Conservation (phyloP, 2,329 filamentous ascomycete genomes). For the Sclerotinia sclerotiorum region DNA sequence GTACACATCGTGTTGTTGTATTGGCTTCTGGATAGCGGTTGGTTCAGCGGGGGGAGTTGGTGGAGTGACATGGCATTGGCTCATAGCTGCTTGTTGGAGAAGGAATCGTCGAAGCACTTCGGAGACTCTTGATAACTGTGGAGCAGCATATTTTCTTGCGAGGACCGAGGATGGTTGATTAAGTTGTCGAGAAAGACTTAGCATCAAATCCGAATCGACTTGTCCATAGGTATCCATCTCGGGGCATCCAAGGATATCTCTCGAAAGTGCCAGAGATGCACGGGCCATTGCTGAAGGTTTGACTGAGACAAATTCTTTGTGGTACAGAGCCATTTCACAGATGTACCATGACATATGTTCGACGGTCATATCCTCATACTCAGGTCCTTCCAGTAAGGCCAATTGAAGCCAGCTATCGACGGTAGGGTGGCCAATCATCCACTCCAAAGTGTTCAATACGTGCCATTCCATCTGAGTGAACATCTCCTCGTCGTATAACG, state of each 20-base stretch:
- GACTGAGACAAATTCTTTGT: constrained; percentile 93
- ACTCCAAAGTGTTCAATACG: constrained; percentile 93
- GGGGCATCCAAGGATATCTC: constrained; percentile 79
- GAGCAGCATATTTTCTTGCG: constrained; percentile 66
- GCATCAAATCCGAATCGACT: constrained; percentile 65
- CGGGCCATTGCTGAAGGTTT: constrained; percentile 88
- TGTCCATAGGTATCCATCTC: constrained; percentile 72
- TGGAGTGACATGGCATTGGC: constrained; percentile 55
- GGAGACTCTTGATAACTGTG: constrained; percentile 64
- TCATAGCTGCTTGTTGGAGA: constrained; percentile 57
- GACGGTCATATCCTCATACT: constrained; percentile 75
- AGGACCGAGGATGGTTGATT: constrained; percentile 67
- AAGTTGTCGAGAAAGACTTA: constrained; percentile 55
- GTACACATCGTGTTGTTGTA: constrained; percentile 51
- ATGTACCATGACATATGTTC: constrained; percentile 96
- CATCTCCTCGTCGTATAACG: constrained; percentile 98
- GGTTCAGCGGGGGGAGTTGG: constrained; percentile 60
- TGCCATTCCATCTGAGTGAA: constrained; percentile 99
- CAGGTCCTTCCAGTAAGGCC: constrained; percentile 71
- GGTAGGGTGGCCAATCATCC: constrained; percentile 93
- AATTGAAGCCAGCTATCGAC: constrained; percentile 92
- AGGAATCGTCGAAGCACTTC: constrained; percentile 66
- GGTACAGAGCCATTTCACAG: constrained; percentile 90
- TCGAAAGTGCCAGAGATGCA: constrained; percentile 79
- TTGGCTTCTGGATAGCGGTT: constrained; percentile 47